A percentile compares a stretch with the other conserved stretches of the same genome.
These are phyloP conservation scores for Paramecium sonneborni DNA, from an alignment of 73 alveolate genomes.

Conservation along the genomic window DNA sequence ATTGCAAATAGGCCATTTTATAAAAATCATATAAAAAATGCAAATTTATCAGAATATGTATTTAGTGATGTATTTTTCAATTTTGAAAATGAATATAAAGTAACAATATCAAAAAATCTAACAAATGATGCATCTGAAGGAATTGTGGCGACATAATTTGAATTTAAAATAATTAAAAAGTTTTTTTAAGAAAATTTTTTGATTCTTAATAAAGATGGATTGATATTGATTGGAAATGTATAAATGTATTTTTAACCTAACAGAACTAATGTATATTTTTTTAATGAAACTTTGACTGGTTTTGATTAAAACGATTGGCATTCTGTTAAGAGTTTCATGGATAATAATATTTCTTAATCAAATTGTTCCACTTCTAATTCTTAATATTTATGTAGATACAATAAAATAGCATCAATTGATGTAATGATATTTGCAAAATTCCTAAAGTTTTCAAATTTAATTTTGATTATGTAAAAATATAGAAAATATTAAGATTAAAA, in stretches of 20 bases:
- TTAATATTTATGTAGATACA: neutral
- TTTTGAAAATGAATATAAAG: neutral
- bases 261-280: neutral
- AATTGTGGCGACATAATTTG: neutral
- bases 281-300: neutral
- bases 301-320: neutral
- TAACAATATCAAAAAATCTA: neutral
- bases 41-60: neutral
- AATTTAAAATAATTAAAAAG: neutral
- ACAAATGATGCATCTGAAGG: neutral
- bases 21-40: neutral
- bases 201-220: neutral
- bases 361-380: neutral
- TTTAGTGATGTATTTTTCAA: conserved; percentile 17
- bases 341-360: neutral
- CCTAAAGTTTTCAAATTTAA: neutral
- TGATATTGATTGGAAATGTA: neutral
- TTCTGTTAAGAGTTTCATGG: neutral
- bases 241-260: neutral
- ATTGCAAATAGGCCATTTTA: neutral
- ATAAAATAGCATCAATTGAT: neutral
- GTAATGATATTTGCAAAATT: neutral
- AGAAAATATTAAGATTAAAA: neutral
- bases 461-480: neutral
- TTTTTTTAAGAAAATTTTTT: neutral